These are phyloP conservation scores for Dryas alaskensis DNA, from an alignment of 306 rosid genomes.

Conservation along the genomic window DNA sequence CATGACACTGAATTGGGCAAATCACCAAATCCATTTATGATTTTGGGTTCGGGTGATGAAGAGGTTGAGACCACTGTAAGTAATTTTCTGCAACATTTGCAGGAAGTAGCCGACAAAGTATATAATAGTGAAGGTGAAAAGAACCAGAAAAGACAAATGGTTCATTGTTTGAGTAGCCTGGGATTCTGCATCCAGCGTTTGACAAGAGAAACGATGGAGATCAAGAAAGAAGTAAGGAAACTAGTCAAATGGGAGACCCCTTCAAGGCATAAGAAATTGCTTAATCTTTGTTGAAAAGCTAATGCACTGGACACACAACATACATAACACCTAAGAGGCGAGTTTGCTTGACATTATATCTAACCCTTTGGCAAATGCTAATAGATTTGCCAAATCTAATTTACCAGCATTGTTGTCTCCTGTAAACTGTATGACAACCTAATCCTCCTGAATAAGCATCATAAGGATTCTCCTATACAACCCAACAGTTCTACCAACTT, in stretches of 20 bases:
- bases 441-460: not conserved
- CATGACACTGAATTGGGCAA: constrained; percentile 46
- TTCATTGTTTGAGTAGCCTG: constrained; percentile 52
- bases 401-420: not conserved
- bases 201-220: constrained; percentile 53
- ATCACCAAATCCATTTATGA: constrained; percentile 23
- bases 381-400: not conserved
- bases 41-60: constrained; percentile 31
- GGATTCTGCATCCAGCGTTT: constrained; percentile 57
- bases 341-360: not conserved
- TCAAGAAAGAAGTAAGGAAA: constrained; percentile 50
- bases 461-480: not conserved
- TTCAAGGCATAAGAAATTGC: constrained; percentile 30
- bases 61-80: constrained; percentile 40
- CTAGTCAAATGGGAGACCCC: constrained; percentile 61
- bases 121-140: constrained; percentile 41
- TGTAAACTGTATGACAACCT: not conserved
- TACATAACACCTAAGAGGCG: not conserved
- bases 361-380: constrained; percentile 1
- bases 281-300: constrained; percentile 37
- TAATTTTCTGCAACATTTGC: constrained; percentile 44
- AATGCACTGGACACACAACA: constrained; percentile 5
- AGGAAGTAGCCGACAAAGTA: constrained; percentile 40
- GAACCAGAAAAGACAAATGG: constrained; percentile 39
- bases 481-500: no score